Evolutionary conservation across 257 asterid species (phyloP).

Genomic region (Penstemon barbatus): DNA sequence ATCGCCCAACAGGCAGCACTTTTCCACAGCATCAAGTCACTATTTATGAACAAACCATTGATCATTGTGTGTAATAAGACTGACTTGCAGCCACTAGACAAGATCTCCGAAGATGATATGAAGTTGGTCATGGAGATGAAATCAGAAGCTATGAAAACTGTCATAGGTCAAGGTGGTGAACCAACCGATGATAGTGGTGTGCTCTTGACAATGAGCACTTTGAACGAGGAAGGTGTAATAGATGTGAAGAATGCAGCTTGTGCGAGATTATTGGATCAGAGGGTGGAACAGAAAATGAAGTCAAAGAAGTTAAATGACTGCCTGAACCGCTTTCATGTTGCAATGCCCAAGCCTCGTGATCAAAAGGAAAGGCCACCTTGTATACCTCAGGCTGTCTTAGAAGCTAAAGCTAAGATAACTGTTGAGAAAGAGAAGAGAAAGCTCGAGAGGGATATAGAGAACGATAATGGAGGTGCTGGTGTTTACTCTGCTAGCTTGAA

Average conservation of each 20-base stretch:
- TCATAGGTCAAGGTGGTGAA: constrained; percentile 90
- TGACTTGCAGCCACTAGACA: constrained; percentile 83
- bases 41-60: constrained; percentile 89
- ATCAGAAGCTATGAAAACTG: constrained; percentile 86
- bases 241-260: constrained; percentile 93
- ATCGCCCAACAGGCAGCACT: constrained; percentile 94
- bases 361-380: constrained; percentile 79
- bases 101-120: constrained; percentile 79
- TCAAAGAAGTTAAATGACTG: constrained; percentile 82
- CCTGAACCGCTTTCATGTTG: constrained; percentile 90
- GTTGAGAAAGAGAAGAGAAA: constrained; percentile 64
- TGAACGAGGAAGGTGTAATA: constrained; percentile 90
- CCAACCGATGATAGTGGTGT: constrained; percentile 60
- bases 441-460: constrained; percentile 86
- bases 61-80: constrained; percentile 89
- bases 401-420: constrained; percentile 64
- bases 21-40: constrained; percentile 90
- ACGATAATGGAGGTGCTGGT: constrained; percentile 99
- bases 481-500: constrained; percentile 96
- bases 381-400: constrained; percentile 85
- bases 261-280: constrained; percentile 81
- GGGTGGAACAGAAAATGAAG: constrained; percentile 93
- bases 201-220: constrained; percentile 86
- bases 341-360: constrained; percentile 88
- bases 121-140: constrained; percentile 85